phyloP scores from a whole-genome alignment of 2,329 filamentous ascomycete species.

The Penicillium sumatraense region DNA sequence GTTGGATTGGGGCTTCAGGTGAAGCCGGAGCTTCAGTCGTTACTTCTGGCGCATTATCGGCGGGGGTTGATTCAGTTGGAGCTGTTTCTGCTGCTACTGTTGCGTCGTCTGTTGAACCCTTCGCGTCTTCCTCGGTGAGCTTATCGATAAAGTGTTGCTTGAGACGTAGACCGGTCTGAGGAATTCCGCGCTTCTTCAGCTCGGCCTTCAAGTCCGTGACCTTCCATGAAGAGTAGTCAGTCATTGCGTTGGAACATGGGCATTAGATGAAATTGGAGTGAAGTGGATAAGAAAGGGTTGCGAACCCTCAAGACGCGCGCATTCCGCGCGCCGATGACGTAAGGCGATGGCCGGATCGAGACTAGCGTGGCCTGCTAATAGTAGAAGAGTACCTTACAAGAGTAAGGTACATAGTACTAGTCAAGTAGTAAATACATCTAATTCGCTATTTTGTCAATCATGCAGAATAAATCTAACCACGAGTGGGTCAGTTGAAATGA shows the following conservation, averaged over 20 bases:
- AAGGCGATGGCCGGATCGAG: conserved; percentile 7
- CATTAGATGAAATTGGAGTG: not conserved
- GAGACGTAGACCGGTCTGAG: conserved; percentile 71
- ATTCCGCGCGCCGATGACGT: conserved; percentile 30
- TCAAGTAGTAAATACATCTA: too few relatives aligned
- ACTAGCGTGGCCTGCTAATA: conserved; percentile 50
- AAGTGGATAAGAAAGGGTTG: not conserved
- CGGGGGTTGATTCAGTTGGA: not conserved
- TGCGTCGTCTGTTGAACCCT: conserved; percentile 35
- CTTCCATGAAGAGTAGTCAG: conserved; percentile 65
- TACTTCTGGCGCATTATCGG: not conserved
- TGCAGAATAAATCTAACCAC: too few relatives aligned
- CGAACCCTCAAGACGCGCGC: conserved; percentile 22
- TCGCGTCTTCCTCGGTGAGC: conserved; percentile 53
- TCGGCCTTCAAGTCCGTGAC: conserved; percentile 76
- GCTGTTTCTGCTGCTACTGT: conserved; percentile 16
- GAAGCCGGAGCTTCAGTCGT: not conserved
- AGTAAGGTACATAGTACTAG: too few relatives aligned
- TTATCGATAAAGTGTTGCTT: conserved; percentile 68
- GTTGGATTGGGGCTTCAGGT: not conserved
- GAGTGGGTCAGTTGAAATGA: too few relatives aligned
- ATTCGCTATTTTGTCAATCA: too few relatives aligned
- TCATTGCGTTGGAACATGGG: conserved; percentile 44
- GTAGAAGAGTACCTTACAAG: too few relatives aligned
- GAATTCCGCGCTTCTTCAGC: conserved; percentile 72